These are phyloP conservation scores for Ulota crispa DNA, from an alignment of 225 moss, liverwort and hornwort species.

Conservation along the genomic window DNA sequence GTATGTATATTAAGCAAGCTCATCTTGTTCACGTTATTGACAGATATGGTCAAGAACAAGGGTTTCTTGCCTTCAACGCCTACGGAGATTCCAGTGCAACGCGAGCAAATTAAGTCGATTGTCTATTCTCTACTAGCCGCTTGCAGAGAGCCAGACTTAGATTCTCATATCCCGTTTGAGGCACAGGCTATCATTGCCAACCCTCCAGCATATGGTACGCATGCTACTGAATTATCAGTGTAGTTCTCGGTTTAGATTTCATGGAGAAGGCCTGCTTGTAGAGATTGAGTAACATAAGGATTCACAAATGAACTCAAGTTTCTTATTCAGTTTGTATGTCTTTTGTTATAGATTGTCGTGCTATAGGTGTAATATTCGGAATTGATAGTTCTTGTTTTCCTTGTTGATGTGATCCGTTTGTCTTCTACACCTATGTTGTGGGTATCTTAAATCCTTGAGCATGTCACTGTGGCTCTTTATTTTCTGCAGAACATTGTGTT, in stretches of 20 bases:
- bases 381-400: neutral
- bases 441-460: neutral
- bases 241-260: neutral
- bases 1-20: neutral
- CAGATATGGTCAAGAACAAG: constrained; percentile 79
- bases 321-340: neutral
- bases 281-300: neutral
- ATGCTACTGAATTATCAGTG: neutral
- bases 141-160: constrained; percentile 51
- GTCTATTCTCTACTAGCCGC: constrained; percentile 63
- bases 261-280: neutral
- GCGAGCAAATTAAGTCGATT: constrained; percentile 66
- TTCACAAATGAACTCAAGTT: neutral
- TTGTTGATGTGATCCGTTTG: neutral
- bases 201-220: constrained; percentile 72
- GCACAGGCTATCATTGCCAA: constrained; percentile 71
- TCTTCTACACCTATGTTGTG: neutral
- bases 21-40: constrained; percentile 7
- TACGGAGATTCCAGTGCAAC: constrained; percentile 60
- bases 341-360: neutral
- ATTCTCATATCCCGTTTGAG: constrained; percentile 40
- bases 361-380: neutral
- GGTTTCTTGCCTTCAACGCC: constrained; percentile 67
- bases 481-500: constrained; percentile 4
- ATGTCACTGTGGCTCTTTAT: neutral